Evolutionary conservation across 345 rosid species (phyloP).

Genomic region (Lumnitzera littorea): DNA sequence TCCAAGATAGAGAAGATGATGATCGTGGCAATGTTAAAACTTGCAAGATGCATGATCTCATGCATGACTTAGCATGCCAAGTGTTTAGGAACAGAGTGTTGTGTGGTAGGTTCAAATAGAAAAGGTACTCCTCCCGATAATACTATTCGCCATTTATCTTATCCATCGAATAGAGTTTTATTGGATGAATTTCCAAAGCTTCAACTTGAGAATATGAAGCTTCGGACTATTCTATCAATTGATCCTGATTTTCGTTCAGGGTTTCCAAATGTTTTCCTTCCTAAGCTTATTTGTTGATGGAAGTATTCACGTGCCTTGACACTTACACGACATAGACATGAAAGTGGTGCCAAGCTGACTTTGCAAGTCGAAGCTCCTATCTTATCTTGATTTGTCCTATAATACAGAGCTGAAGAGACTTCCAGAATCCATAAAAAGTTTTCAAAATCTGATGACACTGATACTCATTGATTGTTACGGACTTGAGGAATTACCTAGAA

Average conservation of each 20-base stretch:
- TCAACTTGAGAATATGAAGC: neutral
- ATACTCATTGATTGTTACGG: neutral
- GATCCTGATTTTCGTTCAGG: neutral
- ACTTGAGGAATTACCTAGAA: neutral
- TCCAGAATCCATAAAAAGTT: neutral
- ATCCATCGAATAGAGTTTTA: slow-evolving; percentile 6
- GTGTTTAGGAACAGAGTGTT: slow-evolving; percentile 11
- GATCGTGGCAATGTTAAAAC: neutral
- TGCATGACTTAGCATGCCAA: slow-evolving; percentile 22
- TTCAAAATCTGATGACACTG: neutral
- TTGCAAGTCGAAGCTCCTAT: slow-evolving; percentile 3
- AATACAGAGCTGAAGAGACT: neutral
- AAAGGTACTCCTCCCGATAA: neutral
- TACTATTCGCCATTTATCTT: slow-evolving; percentile 10
- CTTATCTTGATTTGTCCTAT: neutral
- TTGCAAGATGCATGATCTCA: slow-evolving; percentile 26
- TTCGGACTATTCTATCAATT: too few species aligned
- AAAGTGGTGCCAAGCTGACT: neutral
- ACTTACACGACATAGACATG: neutral
- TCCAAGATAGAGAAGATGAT: slow-evolving; percentile 8
- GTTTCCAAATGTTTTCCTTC: neutral
- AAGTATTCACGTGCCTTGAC: neutral
- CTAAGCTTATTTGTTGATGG: neutral
- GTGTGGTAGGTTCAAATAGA: neutral
- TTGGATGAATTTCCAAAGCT: neutral